phyloP scores from a whole-genome alignment of 495 filamentous ascomycete species.

The Peziza echinospora region DNA sequence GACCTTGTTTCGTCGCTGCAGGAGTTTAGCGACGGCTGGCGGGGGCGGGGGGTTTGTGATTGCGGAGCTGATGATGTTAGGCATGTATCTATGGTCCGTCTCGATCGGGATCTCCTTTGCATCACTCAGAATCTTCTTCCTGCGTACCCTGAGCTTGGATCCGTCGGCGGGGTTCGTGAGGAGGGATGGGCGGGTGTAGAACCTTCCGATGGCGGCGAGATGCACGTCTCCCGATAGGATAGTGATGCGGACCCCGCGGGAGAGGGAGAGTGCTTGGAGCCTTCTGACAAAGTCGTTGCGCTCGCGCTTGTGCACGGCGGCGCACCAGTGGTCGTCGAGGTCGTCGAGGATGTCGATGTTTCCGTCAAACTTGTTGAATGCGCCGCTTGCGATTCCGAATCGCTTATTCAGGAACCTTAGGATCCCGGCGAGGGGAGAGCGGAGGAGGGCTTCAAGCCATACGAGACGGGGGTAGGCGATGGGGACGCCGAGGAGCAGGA shows the following conservation, averaged over 20 bases:
- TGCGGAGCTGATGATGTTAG: constrained; percentile 50
- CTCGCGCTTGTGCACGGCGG: constrained; percentile 75
- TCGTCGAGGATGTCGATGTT: constrained; percentile 79
- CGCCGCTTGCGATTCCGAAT: constrained; percentile 59
- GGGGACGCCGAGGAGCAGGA: constrained; percentile 74
- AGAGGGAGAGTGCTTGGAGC: constrained; percentile 48
- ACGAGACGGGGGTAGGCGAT: constrained; percentile 89
- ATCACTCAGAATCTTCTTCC: no score
- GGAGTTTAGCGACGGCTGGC: constrained; percentile 64
- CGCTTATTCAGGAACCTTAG: constrained; percentile 78
- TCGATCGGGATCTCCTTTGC: constrained; percentile 37
- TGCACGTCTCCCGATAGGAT: constrained; percentile 72
- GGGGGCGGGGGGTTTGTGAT: constrained; percentile 94
- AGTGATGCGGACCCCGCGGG: constrained; percentile 55
- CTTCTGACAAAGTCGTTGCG: constrained; percentile 49
- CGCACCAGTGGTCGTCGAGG: constrained; percentile 87
- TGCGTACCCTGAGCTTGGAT: background rate
- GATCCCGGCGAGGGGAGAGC: constrained; percentile 59
- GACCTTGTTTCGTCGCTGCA: constrained; percentile 72
- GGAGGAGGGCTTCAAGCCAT: constrained; percentile 79
- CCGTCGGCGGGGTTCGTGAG: background rate
- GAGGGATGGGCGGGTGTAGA: constrained; percentile 42
- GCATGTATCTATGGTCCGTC: constrained; percentile 49
- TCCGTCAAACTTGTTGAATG: constrained; percentile 90
- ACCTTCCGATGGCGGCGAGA: constrained; percentile 49